These are phyloP conservation scores for Lojkania enalia DNA, from an alignment of 2,329 filamentous ascomycete species.

Conservation along the genomic window DNA sequence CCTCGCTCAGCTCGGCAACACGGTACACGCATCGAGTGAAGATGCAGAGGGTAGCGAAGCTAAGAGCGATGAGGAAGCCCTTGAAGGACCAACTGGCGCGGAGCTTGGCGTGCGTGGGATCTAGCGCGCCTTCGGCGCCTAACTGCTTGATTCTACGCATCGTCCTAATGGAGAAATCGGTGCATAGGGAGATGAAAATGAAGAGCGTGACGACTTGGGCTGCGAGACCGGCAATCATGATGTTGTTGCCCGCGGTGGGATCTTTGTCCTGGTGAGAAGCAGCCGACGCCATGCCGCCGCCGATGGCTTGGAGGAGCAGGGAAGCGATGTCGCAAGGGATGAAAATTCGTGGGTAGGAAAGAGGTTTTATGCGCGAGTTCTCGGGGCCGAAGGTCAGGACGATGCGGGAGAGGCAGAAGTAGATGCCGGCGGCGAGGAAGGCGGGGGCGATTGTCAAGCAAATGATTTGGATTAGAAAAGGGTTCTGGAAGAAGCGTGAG, in stretches of 20 bases:
- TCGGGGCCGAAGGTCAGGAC: conserved; percentile 45
- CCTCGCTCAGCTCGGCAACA: conserved; percentile 66
- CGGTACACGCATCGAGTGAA: conserved; percentile 68
- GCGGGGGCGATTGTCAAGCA: conserved; percentile 60
- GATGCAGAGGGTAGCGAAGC: conserved; percentile 63
- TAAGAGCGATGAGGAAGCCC: conserved; percentile 59
- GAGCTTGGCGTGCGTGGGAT: conserved; percentile 29
- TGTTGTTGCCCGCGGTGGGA: conserved; percentile 45
- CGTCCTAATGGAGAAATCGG: conserved; percentile 46
- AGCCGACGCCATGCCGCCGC: conserved; percentile 48
- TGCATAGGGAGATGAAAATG: conserved; percentile 46
- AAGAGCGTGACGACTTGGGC: conserved; percentile 51
- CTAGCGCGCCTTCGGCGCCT: conserved; percentile 27
- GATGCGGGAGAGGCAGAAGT: conserved; percentile 60
- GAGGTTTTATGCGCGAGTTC: conserved; percentile 50
- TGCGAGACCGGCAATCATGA: conserved; percentile 52
- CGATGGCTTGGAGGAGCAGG: conserved; percentile 50
- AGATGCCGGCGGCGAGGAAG: conserved; percentile 66
- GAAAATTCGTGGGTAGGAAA: conserved; percentile 55
- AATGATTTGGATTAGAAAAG: conserved; percentile 69
- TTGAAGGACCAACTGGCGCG: conserved; percentile 51
- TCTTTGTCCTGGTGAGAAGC: conserved; percentile 35
- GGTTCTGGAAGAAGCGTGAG: conserved; percentile 44
- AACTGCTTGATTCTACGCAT: conserved; percentile 22
- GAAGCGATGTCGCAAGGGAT: conserved; percentile 54